Base-by-base conservation (phyloP, 164 flowering plant species). In the Stephania cephalantha region DNA sequence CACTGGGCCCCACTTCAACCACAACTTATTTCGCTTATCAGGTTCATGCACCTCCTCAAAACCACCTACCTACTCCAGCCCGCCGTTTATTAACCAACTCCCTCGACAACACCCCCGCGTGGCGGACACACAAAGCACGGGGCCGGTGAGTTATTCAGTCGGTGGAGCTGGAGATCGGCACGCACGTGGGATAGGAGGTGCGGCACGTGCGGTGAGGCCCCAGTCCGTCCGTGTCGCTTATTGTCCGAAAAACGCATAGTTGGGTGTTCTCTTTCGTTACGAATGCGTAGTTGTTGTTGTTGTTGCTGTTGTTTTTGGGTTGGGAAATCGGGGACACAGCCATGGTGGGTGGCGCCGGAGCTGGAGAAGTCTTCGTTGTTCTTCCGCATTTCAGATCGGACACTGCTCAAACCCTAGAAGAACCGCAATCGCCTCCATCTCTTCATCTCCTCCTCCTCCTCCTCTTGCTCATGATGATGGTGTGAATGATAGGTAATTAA, bases 301-400 rank as follows among this genome's bases (percentile, higher is more conserved):
- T 35, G 42, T 35, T 35, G 42, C 4, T 35, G 42, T 35, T 35
- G 42, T 35, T 35, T 0, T 1, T 35, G 42, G 42, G 42, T 35
- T 35, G 42, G 42, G 42, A 35, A 35, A 35, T 35, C 66, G 25
- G 66, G 22, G 48, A 64, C 46, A 45, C 25, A 25, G 25, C 63
- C 46, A 68, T 74, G 76, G 76, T 48, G 42, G 42, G 42, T 2
- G 42, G 42, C 42, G 42, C 42, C 42, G 42, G 42, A 35, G 42
- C 42, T 35, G 42, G 42, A 35, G 42, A 35, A 25, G 71, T 10
- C 68, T 20, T 10, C 9, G 71, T 17, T 1, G 44, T 50, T 68
- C 44, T 74, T 31, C 71, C 65, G 22, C 71, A 68, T 66, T 74
- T 74, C 30, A 58, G 65, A 74, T 74, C 76, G n/a, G 76, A 74